Base-by-base conservation (phyloP, 2,329 filamentous ascomycete species). In the Atkinsonella texensis region DNA sequence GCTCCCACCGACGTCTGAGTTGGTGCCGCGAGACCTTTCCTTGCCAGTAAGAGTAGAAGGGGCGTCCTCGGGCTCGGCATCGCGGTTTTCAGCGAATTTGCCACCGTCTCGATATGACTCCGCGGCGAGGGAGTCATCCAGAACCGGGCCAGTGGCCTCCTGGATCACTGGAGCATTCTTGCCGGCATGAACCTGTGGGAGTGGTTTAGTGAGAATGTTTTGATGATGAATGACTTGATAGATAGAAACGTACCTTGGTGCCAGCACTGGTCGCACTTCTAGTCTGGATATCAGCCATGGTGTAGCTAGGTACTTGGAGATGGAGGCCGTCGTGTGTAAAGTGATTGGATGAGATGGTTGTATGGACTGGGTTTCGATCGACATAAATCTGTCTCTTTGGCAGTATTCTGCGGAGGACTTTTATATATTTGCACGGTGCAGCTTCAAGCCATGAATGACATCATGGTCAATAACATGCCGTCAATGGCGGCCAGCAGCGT, bases 101-200 rank as follows among this genome's bases (percentile, higher is more conserved):
- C 85, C 86, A 52, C 75, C 75, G 20, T 70, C 58, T 46, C 73
- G 69, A 53, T 80, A 68, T 0, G 87, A 93, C 61, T 91, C 83
- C 53, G 81, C 84, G 11, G 88, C 88, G 5, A 94, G 80, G 7
- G 86, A 91, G 67, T 85, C 85, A 13, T 76, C 71, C 44, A 76
- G 69, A 1, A 91, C 75, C 28, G 73, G 60, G 49, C 88, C 88
- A 5, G 83, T 71, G 13, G 74, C 70, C 65, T 93, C 87, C 15
- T 70, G 64, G 53, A 74, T 76, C 1, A 61, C 52, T 31, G 79
- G 76, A 44, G 78, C 72, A 46, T 76, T 66, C 53, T 65, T 56
- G 51, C 74, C 71, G 44, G 67, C 66, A 17, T 67, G 68, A 54
- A 79, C 76, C 72, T 80, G 9, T 4, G 13, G 13, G 8, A 10